Evolutionary conservation across 129 eudicot genomes (phyloP), one percentile per base, ranked within the genome.

Genomic region (Lactuca sativa): DNA sequence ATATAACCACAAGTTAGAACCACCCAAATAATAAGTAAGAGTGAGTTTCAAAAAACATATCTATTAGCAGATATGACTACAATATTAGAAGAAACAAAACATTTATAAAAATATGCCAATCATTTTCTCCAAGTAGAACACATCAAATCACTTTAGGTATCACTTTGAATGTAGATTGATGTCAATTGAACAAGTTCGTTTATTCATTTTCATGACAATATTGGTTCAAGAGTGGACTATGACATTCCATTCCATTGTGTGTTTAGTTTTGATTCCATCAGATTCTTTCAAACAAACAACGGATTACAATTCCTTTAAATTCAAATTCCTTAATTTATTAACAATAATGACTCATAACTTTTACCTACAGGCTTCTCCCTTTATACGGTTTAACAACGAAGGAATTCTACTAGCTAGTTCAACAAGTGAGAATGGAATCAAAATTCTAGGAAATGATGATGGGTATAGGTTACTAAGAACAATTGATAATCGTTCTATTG

Each of bases 391-490:
- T 48, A n/a, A n/a, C n/a, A n/a, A n/a, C n/a, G n/a, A n/a, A n/a
- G n/a, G n/a, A n/a, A n/a, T 72, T 34, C 67, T 90, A 58, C 49
- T 90, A 77, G 97, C 95, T 68, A 91, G 86, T 48, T 86, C 97
- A 31, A 86, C 91, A 25, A 86, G 56, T 71, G 97, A 86, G 0
- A 90, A 84, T 68, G 91, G 87, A 37, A 82, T 90, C 4, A 90
- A 86, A 74, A 72, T 90, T 52, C 71, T 90, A 51, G 97, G 91
- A 59, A 90, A 82, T 72, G 16, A 85, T 55, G 89, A 82, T 59
- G 97, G 95, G 49, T 54, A 76, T 51, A 78, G 86, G 84, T 60
- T 82, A 54, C 73, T 90, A 10, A 77, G 86, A 60, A 69, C 69
- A 7, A 64, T 73, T 65, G 96, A 86, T 59, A 86, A 76, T 71